Conservation (phyloP, 2,329 filamentous ascomycete species). For the Phaeoacremonium minimum region DNA sequence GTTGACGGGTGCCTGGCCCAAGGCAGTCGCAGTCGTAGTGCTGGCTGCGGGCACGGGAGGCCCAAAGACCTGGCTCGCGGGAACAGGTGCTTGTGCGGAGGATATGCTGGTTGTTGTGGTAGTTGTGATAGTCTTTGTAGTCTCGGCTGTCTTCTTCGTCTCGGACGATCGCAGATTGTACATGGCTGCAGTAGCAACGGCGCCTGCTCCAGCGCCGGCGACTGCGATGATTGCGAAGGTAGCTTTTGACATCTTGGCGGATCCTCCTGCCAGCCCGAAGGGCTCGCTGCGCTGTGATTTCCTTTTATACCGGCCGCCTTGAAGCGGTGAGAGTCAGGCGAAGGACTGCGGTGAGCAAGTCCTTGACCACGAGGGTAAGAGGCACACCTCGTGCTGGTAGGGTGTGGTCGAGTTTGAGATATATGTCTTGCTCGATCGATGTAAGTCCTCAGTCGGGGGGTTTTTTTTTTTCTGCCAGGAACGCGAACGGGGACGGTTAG, state of each 20-base stretch:
- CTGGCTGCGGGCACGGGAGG: constrained; percentile 18
- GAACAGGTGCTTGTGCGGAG: constrained; percentile 33
- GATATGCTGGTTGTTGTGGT: constrained; percentile 26
- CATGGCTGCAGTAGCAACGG: constrained; percentile 67
- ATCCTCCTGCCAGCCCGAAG: constrained; percentile 1
- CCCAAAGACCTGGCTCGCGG: constrained; percentile 53
- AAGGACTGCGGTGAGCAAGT: constrained; percentile 5
- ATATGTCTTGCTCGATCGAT: too few relatives aligned
- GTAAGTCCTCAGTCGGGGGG: too few relatives aligned
- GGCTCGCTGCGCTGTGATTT: not conserved
- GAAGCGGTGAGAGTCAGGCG: constrained; percentile 5
- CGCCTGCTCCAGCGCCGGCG: constrained; percentile 71
- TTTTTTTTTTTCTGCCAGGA: too few relatives aligned
- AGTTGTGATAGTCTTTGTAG: constrained; percentile 23
- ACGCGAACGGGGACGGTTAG: too few relatives aligned
- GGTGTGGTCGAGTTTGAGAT: too few relatives aligned
- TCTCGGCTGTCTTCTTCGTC: constrained; percentile 37
- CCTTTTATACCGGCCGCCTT: constrained; percentile 8
- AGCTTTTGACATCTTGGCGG: constrained; percentile 67
- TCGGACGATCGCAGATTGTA: constrained; percentile 52
- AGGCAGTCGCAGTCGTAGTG: constrained; percentile 15
- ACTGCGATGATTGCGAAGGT: constrained; percentile 73
- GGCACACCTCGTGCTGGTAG: not conserved
- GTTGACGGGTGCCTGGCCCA: constrained; percentile 55
- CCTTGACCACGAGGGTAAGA: constrained; percentile 9